These are phyloP conservation scores for Aquilaria yunnanensis DNA, from an alignment of 345 rosid species.

Conservation along the genomic window DNA sequence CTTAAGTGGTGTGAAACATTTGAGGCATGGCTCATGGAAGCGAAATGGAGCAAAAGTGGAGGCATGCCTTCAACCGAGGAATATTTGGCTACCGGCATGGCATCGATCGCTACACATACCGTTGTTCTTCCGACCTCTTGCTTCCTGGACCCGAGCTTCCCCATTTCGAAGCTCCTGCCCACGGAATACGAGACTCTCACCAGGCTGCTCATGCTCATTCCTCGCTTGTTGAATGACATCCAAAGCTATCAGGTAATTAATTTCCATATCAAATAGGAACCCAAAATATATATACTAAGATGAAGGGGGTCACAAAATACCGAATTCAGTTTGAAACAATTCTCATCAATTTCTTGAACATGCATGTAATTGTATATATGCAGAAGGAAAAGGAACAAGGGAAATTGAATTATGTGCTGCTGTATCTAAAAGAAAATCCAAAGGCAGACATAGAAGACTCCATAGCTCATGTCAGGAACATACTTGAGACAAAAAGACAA, in stretches of 20 bases:
- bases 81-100: slow-evolving; percentile 41
- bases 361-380: too few species aligned
- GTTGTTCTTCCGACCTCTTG: slow-evolving; percentile 34
- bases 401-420: slow-evolving; percentile 26
- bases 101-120: slow-evolving; percentile 42
- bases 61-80: slow-evolving; percentile 29
- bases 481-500: slow-evolving; percentile 17
- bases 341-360: too few species aligned
- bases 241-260: slow-evolving; percentile 46
- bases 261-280: too few species aligned
- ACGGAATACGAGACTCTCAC: slow-evolving; percentile 30
- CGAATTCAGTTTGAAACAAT: too few species aligned
- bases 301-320: too few species aligned
- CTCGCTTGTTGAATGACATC: slow-evolving; percentile 53
- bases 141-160: slow-evolving; percentile 22
- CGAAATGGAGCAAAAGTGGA: slow-evolving; percentile 45
- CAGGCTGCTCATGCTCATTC: slow-evolving; percentile 36
- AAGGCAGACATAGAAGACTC: slow-evolving; percentile 26
- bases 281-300: too few species aligned
- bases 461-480: slow-evolving; percentile 16
- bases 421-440: slow-evolving; percentile 30
- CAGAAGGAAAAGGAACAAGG: slow-evolving; percentile 39
- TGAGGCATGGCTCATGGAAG: slow-evolving; percentile 53
- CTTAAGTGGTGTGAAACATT: slow-evolving; percentile 62
- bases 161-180: slow-evolving; percentile 20